These are phyloP conservation scores for Elongisporangium undulatum DNA, from an alignment of 352 stramenopile genomes.

Conservation along the genomic window DNA sequence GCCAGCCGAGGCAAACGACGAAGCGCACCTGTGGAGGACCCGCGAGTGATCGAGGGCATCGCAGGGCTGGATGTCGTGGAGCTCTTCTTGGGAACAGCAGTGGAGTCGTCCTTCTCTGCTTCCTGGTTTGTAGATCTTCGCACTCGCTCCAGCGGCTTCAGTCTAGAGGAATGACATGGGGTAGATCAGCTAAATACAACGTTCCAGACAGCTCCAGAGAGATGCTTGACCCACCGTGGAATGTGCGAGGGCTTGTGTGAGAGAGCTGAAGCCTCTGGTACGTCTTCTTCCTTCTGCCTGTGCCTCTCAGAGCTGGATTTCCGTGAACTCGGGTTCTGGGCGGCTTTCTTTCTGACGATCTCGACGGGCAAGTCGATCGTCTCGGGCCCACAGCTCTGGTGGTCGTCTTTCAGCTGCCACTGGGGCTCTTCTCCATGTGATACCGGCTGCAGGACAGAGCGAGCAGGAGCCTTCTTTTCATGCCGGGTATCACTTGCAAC, in stretches of 20 bases:
- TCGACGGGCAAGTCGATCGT: not conserved
- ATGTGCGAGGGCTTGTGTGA: slow-evolving; percentile 10
- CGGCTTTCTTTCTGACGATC: not conserved
- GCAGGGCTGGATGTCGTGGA: not conserved
- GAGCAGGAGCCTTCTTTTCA: not conserved
- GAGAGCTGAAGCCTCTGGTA: slow-evolving; percentile 7
- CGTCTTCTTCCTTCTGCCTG: not conserved
- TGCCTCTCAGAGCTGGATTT: not conserved
- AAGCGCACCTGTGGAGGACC: slow-evolving; percentile 17
- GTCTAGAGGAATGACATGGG: slow-evolving; percentile 13
- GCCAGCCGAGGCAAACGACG: slow-evolving; percentile 17
- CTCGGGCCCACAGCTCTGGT: not conserved
- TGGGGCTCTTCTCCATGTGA: not conserved
- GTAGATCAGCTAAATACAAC: not conserved
- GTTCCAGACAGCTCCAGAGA: not conserved
- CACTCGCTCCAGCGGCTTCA: slow-evolving; percentile 31
- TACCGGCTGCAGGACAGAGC: not conserved
- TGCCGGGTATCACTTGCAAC: not conserved
- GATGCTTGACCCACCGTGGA: slow-evolving; percentile 12
- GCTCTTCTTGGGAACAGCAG: not conserved
- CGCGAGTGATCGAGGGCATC: slow-evolving; percentile 11
- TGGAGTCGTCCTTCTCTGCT: not conserved
- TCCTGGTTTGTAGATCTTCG: slow-evolving; percentile 8
- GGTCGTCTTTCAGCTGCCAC: not conserved
- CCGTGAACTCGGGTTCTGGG: not conserved